Evolutionary conservation across 2,329 filamentous ascomycete species (phyloP).

Genomic region (Colletotrichum chrysophilum): DNA sequence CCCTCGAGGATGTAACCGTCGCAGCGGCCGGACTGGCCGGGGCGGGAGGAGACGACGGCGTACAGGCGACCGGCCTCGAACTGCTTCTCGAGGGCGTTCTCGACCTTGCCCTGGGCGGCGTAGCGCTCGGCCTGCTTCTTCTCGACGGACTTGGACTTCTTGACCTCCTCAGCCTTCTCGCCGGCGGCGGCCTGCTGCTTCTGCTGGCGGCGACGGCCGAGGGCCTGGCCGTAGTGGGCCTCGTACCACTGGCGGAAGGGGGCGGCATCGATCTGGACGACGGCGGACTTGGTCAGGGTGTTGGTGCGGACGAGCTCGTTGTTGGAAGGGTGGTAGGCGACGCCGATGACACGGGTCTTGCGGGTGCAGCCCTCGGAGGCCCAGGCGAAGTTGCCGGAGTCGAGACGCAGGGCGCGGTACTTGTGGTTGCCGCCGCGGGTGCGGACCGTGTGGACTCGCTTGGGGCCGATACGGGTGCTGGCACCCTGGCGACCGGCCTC

Average conservation of each 20-base stretch:
- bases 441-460: constrained; percentile 96
- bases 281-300: constrained; percentile 98
- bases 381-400: constrained; percentile 99
- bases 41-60: constrained; percentile 90
- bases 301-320: constrained; percentile 99
- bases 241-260: constrained; percentile 99
- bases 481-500: constrained; percentile 99
- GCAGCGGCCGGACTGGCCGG: constrained; percentile 94
- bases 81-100: constrained; percentile 91
- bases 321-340: constrained; percentile 99
- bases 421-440: constrained; percentile 99
- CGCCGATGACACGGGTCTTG: constrained; percentile 98
- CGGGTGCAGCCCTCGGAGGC: constrained; percentile 96
- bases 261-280: constrained; percentile 98
- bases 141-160: constrained; percentile 96
- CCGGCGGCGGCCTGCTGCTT: constrained; percentile 68
- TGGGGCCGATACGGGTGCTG: constrained; percentile 98
- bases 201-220: constrained; percentile 91
- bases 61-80: constrained; percentile 99
- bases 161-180: constrained; percentile 69
- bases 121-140: constrained; percentile 94
- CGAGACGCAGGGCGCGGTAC: constrained; percentile 98
- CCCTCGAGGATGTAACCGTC: constrained; percentile 99
- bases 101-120: constrained; percentile 88
- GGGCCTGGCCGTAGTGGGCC: constrained; percentile 93